Base-by-base conservation (phyloP, 2,329 filamentous ascomycete species). In the Fusarium lateritium region DNA sequence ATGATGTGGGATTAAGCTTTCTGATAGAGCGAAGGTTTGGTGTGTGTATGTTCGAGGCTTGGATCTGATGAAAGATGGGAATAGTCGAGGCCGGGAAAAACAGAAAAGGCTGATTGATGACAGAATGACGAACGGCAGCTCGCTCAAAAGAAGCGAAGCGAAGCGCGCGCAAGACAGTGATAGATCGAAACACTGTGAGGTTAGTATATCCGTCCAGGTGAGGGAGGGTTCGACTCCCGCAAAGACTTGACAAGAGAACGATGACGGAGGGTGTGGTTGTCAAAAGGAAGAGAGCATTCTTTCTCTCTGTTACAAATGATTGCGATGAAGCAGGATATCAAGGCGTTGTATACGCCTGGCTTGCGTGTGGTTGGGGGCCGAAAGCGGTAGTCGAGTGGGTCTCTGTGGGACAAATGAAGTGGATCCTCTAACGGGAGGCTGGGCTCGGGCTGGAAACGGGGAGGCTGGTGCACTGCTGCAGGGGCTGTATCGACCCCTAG, bases 301-400 rank as follows among this genome's bases (percentile, higher is more conserved):
- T 45, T 65, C 62, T 64, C 65, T 62, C 52, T 47, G 45, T 62
- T 52, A 49, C 57, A 73, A 57, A 56, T 54, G 58, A 58, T 51
- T 51, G 58, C 49, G 58, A 65, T 62, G 52, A 65, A 69, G 71
- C 55, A 57, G 70, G 69, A 72, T 72, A 69, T 65, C 56, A 50
- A 72, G 63, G 64, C 56, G 71, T 67, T 73, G 69, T 73, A 72
- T 70, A 73, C 68, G 53, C 58, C 63, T 62, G 60, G 71, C 69
- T 75, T 74, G 68, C 65, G 73, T 71, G 75, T 75, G 74, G 74
- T 76, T 76, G 74, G 74, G 73, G 61, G 42, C 73, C 60, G 72
- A 75, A 75, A 63, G 61, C 64, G 64, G 73, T 70, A 75, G 57
- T 62, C 40, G 40, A 52, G 72, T 71, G 73, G 73, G 65, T 53